Base-by-base conservation (phyloP, 192 early-diverging fungal genomes). In the Podila clonocystis region DNA sequence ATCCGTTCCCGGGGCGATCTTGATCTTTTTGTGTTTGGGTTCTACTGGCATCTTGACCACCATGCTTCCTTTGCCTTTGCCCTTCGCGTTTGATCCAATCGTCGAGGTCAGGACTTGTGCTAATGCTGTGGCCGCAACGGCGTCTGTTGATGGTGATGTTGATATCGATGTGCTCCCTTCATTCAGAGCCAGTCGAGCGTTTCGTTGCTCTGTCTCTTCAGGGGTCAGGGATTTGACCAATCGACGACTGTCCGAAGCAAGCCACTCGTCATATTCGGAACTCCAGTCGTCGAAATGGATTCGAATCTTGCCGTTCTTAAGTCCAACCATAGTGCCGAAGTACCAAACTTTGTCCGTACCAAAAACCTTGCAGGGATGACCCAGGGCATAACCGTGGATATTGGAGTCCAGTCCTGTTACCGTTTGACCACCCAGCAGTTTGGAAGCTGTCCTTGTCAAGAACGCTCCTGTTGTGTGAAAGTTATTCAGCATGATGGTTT, bases 251-350 rank as follows among this genome's bases (percentile, higher is more conserved):
- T 83, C 86, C 4, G 85, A 82, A 8, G 83, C 73, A 22, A 89
- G 63, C 88, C 88, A 89, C 70, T 89, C 88, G 55, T 89, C 88
- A 70, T 78, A 87, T n/a, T 75, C 61, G 9, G 83, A 68, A 28
- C 69, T 75, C 86, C 88, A 87, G 3, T 83, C 86, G 74, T 89
- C 88, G 61, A 83, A 87, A 30, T 82, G 86, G n/a, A 89, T 75
- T 31, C 71, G 67, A 26, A 89, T 84, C 62, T 78, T 82, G 1
- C 84, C 83, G 11, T 77, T 67, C n/a, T 82, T 50, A 72, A 86
- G 67, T 2, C 70, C 83, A 4, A 86, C 68, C 75, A 86, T 71
- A 2, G 62, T 59, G 22, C 85, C 88, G 13, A 74, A 68, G 34
- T 87, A 83, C 88, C 88, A 89, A 17, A 74, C 79, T 19, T 82